Evolutionary conservation across 805 yeast genomes (phyloP), one percentile per base, ranked within the genome.

Genomic region (Candida peoriensis): DNA sequence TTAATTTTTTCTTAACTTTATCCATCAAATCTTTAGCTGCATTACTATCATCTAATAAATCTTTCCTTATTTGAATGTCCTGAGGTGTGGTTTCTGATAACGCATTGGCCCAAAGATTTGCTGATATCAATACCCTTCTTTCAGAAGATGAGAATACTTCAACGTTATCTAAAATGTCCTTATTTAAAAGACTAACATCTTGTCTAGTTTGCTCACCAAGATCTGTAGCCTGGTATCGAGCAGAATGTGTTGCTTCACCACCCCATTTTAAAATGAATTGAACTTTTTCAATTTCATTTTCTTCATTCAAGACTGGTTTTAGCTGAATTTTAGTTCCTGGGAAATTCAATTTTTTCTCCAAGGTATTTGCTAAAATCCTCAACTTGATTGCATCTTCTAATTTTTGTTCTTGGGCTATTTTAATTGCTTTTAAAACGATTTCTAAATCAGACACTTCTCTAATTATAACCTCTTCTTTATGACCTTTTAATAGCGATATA

Each of bases 11-110:
- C 61, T 93, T 93, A 24, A 93, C 99, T 54, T 88, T 85, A 54
- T 93, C 99, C 97, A 90, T 93, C 32, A 87, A 68, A 56, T 87
- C 97, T 55, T 93, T 93, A 3, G 99, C 99, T 1, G 99, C 99
- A 56, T 93, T 93, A 30, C 95, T 81, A 60, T 93, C 99, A 58
- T 93, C 99, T 36, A 93, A 67, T 36, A 93, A 65, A 60, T 90
- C 96, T 59, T 90, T 93, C 42, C 96, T 70, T 18, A 90, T 81
- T 38, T 78, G 77, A 33, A 93, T 67, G 39, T 82, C 87, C 1
- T 90, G 85, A 18, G 83, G 62, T 34, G 74, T 78, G 36, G 78
- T 83, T 41, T 75, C 71, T 20, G 49, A 40, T 27, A 83, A 63
- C 4, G 96, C 82, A 33, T 78, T 69, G 0, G 94, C 78, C 66